These are phyloP conservation scores for Salpingoeca rosetta DNA, from an alignment of 78 protist genomes.

Conservation along the genomic window DNA sequence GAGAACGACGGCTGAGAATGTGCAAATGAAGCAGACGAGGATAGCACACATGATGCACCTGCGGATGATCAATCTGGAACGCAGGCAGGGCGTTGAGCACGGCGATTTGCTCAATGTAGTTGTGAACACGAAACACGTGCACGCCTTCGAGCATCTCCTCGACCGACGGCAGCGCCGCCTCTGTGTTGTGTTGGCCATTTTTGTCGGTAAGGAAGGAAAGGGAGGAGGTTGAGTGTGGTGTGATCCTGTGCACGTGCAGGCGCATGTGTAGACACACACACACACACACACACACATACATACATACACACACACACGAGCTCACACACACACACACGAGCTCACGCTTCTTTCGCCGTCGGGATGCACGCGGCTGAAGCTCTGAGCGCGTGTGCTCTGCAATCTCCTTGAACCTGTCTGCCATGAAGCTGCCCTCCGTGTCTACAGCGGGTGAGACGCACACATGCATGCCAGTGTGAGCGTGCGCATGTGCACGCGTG, in stretches of 20 bases:
- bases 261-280: not conserved
- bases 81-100: slow-evolving; percentile 22
- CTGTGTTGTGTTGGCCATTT: no score
- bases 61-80: slow-evolving; percentile 21
- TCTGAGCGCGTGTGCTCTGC: slow-evolving; percentile 7
- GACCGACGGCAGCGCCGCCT: not conserved
- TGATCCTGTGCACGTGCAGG: no score
- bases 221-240: no score
- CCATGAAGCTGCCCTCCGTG: slow-evolving; percentile 62
- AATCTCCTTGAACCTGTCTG: slow-evolving; percentile 38
- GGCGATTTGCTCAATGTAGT: slow-evolving; percentile 52
- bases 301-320: no score
- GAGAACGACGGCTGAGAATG: no score
- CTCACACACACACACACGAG: not conserved
- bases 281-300: no score
- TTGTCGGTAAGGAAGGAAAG: no score
- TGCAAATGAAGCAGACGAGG: no score
- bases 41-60: slow-evolving; percentile 24
- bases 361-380: not conserved
- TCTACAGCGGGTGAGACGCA: no score
- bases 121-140: slow-evolving; percentile 43
- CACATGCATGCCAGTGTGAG: no score
- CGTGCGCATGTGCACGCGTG: no score
- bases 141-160: slow-evolving; percentile 1
- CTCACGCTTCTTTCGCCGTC: no score